Percentiles rank a stretch among this genome's conserved stretches.
Evolutionary conservation across 345 rosid species (phyloP).

Genomic region (Syzygium grande): DNA sequence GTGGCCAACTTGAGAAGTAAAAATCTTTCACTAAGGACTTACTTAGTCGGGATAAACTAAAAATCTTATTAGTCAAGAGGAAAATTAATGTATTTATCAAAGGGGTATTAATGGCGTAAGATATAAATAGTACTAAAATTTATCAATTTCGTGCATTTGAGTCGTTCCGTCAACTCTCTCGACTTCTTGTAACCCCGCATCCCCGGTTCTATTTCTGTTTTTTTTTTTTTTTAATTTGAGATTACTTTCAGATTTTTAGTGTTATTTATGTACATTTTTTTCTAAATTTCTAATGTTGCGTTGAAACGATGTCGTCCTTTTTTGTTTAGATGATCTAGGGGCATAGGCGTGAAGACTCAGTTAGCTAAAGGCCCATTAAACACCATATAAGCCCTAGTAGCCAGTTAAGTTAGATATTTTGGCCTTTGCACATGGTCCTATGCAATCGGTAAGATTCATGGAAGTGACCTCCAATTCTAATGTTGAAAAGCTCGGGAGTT

Average conservation of each 20-base stretch:
- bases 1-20: background rate
- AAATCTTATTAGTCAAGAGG: background rate
- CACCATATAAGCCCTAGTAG: background rate
- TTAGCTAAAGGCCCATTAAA: background rate
- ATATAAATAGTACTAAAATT: background rate
- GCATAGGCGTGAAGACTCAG: background rate
- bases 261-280: background rate
- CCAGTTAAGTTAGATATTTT: rapidly evolving
- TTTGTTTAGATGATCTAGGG: background rate
- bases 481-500: too few relatives aligned
- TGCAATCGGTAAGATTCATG: too few relatives aligned
- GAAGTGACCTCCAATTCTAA: too few relatives aligned
- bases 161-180: background rate
- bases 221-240: background rate
- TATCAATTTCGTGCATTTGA: background rate
- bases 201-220: background rate
- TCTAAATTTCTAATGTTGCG: background rate
- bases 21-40: background rate
- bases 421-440: too few relatives aligned
- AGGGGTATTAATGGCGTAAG: background rate
- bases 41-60: background rate
- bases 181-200: background rate
- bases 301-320: background rate
- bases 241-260: background rate
- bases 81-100: background rate